phyloP scores from a whole-genome alignment of 345 rosid genomes.

The Rhizophora mangle region DNA sequence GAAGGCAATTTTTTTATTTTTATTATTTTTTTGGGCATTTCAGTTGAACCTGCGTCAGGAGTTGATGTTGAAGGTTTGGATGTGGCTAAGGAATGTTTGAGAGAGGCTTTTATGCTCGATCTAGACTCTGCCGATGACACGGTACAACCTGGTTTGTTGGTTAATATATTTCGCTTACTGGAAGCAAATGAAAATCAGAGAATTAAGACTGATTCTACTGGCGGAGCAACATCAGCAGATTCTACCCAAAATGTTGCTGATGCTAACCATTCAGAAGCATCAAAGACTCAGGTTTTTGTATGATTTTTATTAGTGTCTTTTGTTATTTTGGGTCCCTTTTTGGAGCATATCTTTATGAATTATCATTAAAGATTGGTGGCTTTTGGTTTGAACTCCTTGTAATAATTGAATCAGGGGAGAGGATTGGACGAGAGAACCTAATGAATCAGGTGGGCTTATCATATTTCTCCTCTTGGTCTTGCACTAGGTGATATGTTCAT shows the following conservation, averaged over 20 bases:
- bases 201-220: slow-evolving; percentile 10
- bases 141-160: slow-evolving; percentile 44
- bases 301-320: neutral
- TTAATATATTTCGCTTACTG: slow-evolving; percentile 50
- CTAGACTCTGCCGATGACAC: slow-evolving; percentile 25
- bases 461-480: neutral
- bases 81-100: slow-evolving; percentile 72
- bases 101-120: slow-evolving; percentile 50
- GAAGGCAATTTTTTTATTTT: neutral
- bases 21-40: neutral
- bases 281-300: slow-evolving; percentile 20
- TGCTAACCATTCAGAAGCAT: slow-evolving; percentile 25
- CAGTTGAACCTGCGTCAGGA: slow-evolving; percentile 69
- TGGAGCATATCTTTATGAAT: neutral
- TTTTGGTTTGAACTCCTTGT: neutral
- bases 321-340: neutral
- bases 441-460: slow-evolving; percentile 25
- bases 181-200: slow-evolving; percentile 24
- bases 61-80: slow-evolving; percentile 79
- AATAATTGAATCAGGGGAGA: slow-evolving; percentile 36
- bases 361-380: neutral
- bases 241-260: slow-evolving; percentile 19
- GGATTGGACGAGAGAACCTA: slow-evolving; percentile 29
- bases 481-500: neutral
- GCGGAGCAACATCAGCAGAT: slow-evolving; percentile 24